Percentiles rank a stretch among this genome's conserved stretches.
phyloP scores from a whole-genome alignment of 306 rosid genomes.

The Prosopis cineraria region DNA sequence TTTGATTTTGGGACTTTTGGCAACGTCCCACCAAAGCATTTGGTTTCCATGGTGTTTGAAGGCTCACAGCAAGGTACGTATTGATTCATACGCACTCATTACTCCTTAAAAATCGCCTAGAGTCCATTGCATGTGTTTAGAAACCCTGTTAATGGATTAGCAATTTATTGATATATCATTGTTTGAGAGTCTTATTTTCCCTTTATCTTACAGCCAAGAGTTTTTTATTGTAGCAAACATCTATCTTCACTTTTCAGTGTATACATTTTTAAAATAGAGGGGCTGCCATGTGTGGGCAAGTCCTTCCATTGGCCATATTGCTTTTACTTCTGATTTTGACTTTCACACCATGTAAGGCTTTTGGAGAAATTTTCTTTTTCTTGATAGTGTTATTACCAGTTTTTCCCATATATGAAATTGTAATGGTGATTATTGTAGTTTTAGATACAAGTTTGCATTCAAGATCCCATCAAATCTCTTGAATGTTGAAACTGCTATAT shows the following conservation, averaged over 20 bases:
- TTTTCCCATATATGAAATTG: background rate
- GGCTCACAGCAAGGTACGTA: background rate
- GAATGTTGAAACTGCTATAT: background rate
- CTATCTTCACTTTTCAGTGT: background rate
- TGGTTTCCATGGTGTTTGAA: constrained; percentile 12
- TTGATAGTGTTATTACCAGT: background rate
- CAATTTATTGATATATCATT: background rate
- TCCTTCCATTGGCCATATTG: background rate
- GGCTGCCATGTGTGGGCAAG: background rate
- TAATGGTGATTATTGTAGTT: background rate
- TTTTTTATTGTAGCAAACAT: background rate
- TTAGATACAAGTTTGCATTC: background rate
- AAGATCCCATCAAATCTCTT: background rate
- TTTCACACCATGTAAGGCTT: background rate
- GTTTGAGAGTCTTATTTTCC: background rate
- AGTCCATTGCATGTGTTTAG: background rate
- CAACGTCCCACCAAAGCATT: background rate
- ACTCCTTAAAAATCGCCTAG: background rate
- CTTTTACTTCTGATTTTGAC: background rate
- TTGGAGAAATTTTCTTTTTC: background rate
- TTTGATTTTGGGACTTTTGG: constrained; percentile 1
- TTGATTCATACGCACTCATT: background rate
- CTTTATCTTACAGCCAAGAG: background rate
- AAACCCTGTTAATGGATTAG: background rate
- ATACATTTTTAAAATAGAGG: background rate